phyloP scores from a whole-genome alignment of 73 alveolate species.

The Tetrahymena borealis region DNA sequence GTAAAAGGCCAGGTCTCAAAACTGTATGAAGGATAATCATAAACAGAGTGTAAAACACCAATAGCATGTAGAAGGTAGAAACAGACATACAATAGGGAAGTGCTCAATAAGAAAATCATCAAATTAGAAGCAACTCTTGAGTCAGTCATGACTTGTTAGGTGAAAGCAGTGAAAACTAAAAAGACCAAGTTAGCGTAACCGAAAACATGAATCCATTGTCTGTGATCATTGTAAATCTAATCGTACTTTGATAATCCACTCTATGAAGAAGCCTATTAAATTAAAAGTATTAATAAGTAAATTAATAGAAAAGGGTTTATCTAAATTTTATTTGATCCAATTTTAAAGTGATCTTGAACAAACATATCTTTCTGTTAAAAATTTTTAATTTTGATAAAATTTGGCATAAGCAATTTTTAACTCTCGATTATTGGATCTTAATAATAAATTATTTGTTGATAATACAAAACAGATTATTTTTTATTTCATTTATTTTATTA shows the following conservation, averaged over 20 bases:
- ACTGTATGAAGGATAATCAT: not conserved
- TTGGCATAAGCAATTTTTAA: too few species aligned
- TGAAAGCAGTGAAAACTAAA: not conserved
- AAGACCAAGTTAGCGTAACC: not conserved
- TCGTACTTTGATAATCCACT: not conserved
- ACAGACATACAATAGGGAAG: not conserved
- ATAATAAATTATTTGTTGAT: too few species aligned
- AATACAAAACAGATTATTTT: too few species aligned
- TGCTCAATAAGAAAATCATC: not conserved
- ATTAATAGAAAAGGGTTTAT: not conserved
- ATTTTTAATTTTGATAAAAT: too few species aligned
- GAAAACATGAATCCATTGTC: not conserved
- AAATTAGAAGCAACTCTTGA: not conserved
- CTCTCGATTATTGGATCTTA: too few species aligned
- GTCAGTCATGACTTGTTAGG: not conserved
- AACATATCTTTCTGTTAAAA: too few species aligned
- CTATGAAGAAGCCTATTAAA: not conserved
- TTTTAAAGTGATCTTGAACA: too few species aligned
- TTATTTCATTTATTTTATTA: too few species aligned
- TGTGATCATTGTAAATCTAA: not conserved
- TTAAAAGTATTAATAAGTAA: not conserved
- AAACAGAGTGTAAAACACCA: not conserved
- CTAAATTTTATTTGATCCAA: too few species aligned
- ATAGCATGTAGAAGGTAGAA: not conserved
- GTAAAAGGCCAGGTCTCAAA: not conserved